Percentiles rank a stretch among this genome's conserved stretches.
Conservation (phyloP, 2,329 filamentous ascomycete genomes). For the Ceratocystis lukuohia region DNA sequence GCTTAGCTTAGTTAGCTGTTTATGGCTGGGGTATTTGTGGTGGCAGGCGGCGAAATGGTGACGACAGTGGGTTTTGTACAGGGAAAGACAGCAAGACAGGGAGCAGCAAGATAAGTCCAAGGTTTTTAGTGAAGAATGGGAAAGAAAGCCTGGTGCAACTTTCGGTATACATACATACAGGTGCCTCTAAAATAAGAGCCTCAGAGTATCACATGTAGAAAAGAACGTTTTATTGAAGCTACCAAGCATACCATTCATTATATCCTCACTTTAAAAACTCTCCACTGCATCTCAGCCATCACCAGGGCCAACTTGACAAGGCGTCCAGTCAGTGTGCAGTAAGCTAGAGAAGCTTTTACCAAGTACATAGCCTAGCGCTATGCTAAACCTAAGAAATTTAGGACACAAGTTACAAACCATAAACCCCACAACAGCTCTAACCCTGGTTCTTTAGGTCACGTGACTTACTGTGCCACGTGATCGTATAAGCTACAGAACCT, state of each 20-base stretch:
- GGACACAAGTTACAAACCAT: too few species aligned
- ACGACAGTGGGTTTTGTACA: slow-evolving; percentile 7
- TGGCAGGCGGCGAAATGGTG: slow-evolving; percentile 17
- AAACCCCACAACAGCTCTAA: too few species aligned
- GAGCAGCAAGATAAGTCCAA: not conserved
- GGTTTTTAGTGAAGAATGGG: not conserved
- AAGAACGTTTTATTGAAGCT: not conserved
- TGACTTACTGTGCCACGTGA: too few species aligned
- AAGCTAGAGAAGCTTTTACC: not conserved
- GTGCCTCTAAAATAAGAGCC: too few species aligned
- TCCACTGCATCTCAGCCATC: slow-evolving; percentile 5
- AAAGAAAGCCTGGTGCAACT: not conserved
- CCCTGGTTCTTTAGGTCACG: too few species aligned
- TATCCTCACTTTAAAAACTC: not conserved
- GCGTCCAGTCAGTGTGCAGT: not conserved
- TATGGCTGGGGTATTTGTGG: not conserved
- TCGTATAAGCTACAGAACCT: too few species aligned
- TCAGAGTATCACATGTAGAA: not conserved
- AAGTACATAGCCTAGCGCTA: too few species aligned
- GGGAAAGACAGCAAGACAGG: not conserved
- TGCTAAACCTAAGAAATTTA: too few species aligned
- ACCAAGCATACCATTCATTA: not conserved
- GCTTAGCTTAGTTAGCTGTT: not conserved
- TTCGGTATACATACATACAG: too few species aligned
- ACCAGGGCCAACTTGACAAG: not conserved